These are phyloP conservation scores for Cyberlindnera saturnus DNA, from an alignment of 805 yeast genomes.

Conservation along the genomic window DNA sequence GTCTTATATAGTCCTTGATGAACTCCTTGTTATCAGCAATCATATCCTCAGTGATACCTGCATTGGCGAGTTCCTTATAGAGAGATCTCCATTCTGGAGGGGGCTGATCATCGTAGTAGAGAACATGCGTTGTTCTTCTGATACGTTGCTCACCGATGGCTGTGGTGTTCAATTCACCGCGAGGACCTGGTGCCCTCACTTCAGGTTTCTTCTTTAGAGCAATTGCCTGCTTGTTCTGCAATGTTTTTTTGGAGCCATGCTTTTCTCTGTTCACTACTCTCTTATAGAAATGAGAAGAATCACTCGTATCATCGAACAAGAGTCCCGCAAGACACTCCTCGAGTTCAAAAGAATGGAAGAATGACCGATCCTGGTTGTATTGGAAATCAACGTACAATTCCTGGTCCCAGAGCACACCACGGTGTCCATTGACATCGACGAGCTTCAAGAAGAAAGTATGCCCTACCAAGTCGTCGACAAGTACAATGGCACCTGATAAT, in stretches of 20 bases:
- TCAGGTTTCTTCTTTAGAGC: constrained; percentile 54
- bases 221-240: constrained; percentile 81
- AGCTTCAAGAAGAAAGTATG: constrained; percentile 87
- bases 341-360: constrained; percentile 90
- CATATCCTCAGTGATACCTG: constrained; percentile 84
- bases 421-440: constrained; percentile 74
- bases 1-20: constrained; percentile 68
- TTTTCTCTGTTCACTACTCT: constrained; percentile 69
- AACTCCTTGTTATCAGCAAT: constrained; percentile 81
- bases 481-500: constrained; percentile 74
- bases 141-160: constrained; percentile 43
- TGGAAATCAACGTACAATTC: constrained; percentile 84
- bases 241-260: constrained; percentile 81
- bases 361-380: constrained; percentile 89
- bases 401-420: constrained; percentile 96
- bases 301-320: constrained; percentile 80
- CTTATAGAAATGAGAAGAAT: constrained; percentile 81
- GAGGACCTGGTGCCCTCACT: constrained; percentile 25
- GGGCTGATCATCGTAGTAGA: constrained; percentile 72
- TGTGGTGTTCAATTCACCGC: constrained; percentile 21
- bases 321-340: constrained; percentile 87
- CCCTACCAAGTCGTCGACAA: constrained; percentile 91
- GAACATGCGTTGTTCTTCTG: constrained; percentile 49
- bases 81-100: constrained; percentile 81
- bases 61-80: constrained; percentile 63